These are phyloP conservation scores for Penicillium concentricum DNA, from an alignment of 2,329 filamentous ascomycete species.

Conservation along the genomic window DNA sequence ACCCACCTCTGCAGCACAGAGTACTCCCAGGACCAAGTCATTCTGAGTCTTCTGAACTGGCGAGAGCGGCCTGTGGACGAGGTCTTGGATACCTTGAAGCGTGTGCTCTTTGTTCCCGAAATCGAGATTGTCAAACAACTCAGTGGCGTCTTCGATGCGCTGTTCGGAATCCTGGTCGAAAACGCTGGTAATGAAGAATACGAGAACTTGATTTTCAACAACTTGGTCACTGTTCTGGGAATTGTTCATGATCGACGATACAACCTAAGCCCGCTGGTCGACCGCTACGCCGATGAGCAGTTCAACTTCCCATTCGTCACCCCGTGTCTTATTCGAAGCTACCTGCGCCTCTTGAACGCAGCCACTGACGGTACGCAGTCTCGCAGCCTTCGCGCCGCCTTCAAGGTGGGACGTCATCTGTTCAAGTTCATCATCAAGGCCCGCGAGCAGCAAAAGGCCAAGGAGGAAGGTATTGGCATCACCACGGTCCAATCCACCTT, in stretches of 20 bases:
- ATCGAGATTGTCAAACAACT: slow-evolving; percentile 97
- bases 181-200: slow-evolving; percentile 89
- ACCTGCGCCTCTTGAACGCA: slow-evolving; percentile 76
- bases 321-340: slow-evolving; percentile 81
- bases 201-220: slow-evolving; percentile 88
- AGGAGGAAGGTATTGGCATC: slow-evolving; percentile 83
- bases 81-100: slow-evolving; percentile 71
- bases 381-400: slow-evolving; percentile 80
- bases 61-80: slow-evolving; percentile 70
- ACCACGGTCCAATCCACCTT: slow-evolving; percentile 71
- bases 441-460: slow-evolving; percentile 79
- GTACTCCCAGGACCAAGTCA: slow-evolving; percentile 86
- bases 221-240: slow-evolving; percentile 82
- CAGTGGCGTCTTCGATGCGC: slow-evolving; percentile 80
- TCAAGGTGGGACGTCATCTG: slow-evolving; percentile 92
- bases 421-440: slow-evolving; percentile 94
- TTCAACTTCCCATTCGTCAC: slow-evolving; percentile 95
- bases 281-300: slow-evolving; percentile 81
- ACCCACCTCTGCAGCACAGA: slow-evolving; percentile 92
- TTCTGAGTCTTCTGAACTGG: slow-evolving; percentile 85
- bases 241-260: slow-evolving; percentile 95
- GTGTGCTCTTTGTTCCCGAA: slow-evolving; percentile 89
- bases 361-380: slow-evolving; percentile 81
- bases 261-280: slow-evolving; percentile 84
- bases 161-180: slow-evolving; percentile 89